Evolutionary conservation across 257 asterid species (phyloP), one percentile per base, ranked within the genome.

Genomic region (Fraxinus pennsylvanica): DNA sequence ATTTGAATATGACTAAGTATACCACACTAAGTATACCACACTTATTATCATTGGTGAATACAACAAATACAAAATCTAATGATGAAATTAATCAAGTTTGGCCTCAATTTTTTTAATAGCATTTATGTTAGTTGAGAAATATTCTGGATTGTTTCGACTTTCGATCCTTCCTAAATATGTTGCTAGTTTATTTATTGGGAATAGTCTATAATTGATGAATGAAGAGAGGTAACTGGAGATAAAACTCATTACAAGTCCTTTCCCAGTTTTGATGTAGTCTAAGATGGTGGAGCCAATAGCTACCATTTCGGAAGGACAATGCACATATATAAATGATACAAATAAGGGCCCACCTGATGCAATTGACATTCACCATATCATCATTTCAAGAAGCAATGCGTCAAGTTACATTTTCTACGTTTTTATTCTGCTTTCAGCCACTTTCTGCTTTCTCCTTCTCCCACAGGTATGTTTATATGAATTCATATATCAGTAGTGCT

Each of bases 301-400:
- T 35, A 50, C 73, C 39, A 71, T 88, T 74, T 74, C 74, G 22
- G 79, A 79, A 67, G 96, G 88, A 50, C 83, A 86, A 81, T 90
- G 84, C 81, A 84, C 73, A 70, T 93, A 96, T 72, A 50, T 86
- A 71, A 91, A 86, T 35, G 92, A 90, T 74, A 80, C 72, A 47
- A 85, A 82, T 47, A 87, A 83, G 68, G 88, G 88, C 71, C 81
- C 87, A 1, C 86, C 88, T 25, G 90, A 88, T 78, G 88, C 91
- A 86, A 87, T 92, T 21, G 94, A 90, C 59, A 84, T 88, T 67
- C 96, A 96, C 87, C 96, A 85, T 84, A 83, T 94, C 80, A 66
- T 83, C 33, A 76, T 89, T 71, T 76, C 72, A 68, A 83, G 83
- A 79, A 86, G 82, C 65, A 65, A 73, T 71, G 77, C 66, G 13